Evolutionary conservation across 2,329 filamentous ascomycete species (phyloP).

Genomic region (Paraphaeosphaeria minitans): DNA sequence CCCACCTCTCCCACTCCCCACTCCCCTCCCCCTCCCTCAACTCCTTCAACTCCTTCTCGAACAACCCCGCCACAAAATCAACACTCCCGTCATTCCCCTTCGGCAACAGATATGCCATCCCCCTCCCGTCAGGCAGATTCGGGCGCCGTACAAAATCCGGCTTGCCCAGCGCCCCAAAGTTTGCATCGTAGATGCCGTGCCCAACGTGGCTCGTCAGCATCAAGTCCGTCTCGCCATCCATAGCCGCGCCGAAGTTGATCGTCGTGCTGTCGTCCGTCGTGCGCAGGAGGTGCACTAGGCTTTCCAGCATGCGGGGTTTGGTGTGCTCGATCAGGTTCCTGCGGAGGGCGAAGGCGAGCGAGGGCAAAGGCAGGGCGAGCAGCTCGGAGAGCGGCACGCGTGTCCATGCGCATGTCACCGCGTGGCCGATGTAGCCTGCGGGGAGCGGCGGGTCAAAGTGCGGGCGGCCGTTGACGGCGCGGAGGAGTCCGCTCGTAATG

Average conservation of each 20-base stretch:
- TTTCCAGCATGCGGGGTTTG: background rate
- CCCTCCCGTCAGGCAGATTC: slow-evolving; percentile 6
- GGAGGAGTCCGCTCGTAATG: background rate
- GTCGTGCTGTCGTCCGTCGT: slow-evolving; percentile 1
- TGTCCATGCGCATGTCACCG: background rate
- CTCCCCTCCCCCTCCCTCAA: background rate
- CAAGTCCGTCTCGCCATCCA: background rate
- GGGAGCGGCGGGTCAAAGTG: background rate
- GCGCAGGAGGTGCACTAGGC: background rate
- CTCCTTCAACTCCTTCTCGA: background rate
- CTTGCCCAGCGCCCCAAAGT: background rate
- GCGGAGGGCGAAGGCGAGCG: background rate
- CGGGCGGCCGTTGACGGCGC: slow-evolving; percentile 1
- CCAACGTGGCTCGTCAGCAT: slow-evolving; percentile 1
- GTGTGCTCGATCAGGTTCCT: background rate
- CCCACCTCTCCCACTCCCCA: slow-evolving; percentile 1
- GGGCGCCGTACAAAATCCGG: slow-evolving; percentile 4
- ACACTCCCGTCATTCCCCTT: slow-evolving; percentile 4
- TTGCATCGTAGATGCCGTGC: background rate
- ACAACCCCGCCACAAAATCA: slow-evolving; percentile 2
- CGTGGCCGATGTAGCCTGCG: background rate
- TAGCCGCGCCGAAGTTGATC: background rate
- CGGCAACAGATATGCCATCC: slow-evolving; percentile 1
- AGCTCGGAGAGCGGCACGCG: background rate
- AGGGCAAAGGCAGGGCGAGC: background rate